These are phyloP conservation scores for Sarocladium brachiariae DNA, from an alignment of 2,329 filamentous ascomycete genomes.

Conservation along the genomic window DNA sequence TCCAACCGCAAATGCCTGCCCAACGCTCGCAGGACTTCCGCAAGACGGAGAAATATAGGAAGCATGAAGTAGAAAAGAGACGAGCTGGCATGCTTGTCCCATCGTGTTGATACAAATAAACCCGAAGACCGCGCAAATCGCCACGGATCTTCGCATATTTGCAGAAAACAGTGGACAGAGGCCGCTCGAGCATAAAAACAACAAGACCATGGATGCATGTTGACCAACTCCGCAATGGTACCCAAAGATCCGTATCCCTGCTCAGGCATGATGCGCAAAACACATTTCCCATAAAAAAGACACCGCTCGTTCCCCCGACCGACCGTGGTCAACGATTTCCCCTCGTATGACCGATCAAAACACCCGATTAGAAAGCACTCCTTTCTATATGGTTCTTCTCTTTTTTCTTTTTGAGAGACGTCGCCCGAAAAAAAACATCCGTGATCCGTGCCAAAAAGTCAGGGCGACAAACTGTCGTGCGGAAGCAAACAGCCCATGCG, in stretches of 20 bases:
- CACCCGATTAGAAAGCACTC: conserved; percentile 23
- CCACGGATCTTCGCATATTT: conserved; percentile 4
- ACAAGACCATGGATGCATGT: conserved; percentile 4
- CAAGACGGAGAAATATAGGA: conserved; percentile 1
- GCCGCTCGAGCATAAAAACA: neutral
- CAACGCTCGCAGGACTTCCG: conserved; percentile 1
- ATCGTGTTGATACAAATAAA: conserved; percentile 6
- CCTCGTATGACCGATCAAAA: conserved; percentile 13
- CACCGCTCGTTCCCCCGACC: conserved; percentile 23
- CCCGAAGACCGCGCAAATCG: neutral
- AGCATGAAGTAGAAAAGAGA: neutral
- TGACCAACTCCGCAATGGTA: conserved; percentile 8
- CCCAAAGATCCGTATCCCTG: conserved; percentile 9
- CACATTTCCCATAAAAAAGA: conserved; percentile 22
- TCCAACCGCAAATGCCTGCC: conserved; percentile 3
- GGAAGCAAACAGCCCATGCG: neutral
- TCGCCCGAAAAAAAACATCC: conserved; percentile 14
- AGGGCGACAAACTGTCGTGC: neutral
- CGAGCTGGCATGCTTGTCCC: conserved; percentile 5
- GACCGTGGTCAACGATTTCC: neutral
- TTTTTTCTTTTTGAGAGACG: conserved; percentile 35
- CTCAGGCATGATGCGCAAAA: conserved; percentile 17
- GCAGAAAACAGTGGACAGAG: conserved; percentile 8
- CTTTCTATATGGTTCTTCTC: conserved; percentile 37
- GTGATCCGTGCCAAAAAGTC: neutral